Conservation (phyloP, 495 filamentous ascomycete species). For the Friedmanniomyces simplex region DNA sequence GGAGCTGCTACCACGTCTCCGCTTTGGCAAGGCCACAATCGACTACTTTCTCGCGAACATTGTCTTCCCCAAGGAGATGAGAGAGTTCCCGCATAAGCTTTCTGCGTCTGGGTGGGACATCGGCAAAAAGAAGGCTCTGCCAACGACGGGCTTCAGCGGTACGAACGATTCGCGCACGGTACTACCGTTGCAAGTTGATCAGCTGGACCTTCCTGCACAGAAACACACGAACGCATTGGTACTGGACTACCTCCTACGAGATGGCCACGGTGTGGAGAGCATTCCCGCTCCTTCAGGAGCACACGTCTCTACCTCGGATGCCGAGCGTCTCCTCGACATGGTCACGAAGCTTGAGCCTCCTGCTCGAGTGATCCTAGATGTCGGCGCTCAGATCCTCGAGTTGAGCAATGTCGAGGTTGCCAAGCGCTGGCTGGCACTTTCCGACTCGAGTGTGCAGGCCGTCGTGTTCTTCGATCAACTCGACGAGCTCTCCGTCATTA, state of each 20-base stretch:
- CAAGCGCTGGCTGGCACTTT: slow-evolving; percentile 38
- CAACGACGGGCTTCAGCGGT: slow-evolving; percentile 59
- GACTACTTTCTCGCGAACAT: slow-evolving; percentile 53
- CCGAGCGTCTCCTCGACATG: slow-evolving; percentile 38
- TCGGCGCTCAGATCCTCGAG: slow-evolving; percentile 64
- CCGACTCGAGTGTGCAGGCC: slow-evolving; percentile 19
- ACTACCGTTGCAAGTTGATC: slow-evolving; percentile 45
- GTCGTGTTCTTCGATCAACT: slow-evolving; percentile 38
- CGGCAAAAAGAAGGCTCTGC: slow-evolving; percentile 36
- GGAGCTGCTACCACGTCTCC: slow-evolving; percentile 44
- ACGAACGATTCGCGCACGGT: slow-evolving; percentile 55
- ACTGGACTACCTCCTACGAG: slow-evolving; percentile 43
- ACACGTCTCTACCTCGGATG: slow-evolving; percentile 17
- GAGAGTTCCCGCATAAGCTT: slow-evolving; percentile 57
- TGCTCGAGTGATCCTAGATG: no score
- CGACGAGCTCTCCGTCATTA: slow-evolving; percentile 38
- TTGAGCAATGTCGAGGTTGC: slow-evolving; percentile 48
- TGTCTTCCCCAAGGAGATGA: no score
- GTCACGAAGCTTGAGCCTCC: slow-evolving; percentile 33
- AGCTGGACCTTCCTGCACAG: slow-evolving; percentile 47
- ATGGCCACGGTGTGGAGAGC: slow-evolving; percentile 42
- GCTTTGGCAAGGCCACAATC: slow-evolving; percentile 41
- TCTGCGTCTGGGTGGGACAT: slow-evolving; percentile 65
- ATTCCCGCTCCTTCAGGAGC: background rate
- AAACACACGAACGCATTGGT: slow-evolving; percentile 56